Percentiles rank a stretch among this genome's conserved stretches.
Conservation (phyloP, 1,284 basidiomycete genomes). For the Moesziomyces antarcticus region DNA sequence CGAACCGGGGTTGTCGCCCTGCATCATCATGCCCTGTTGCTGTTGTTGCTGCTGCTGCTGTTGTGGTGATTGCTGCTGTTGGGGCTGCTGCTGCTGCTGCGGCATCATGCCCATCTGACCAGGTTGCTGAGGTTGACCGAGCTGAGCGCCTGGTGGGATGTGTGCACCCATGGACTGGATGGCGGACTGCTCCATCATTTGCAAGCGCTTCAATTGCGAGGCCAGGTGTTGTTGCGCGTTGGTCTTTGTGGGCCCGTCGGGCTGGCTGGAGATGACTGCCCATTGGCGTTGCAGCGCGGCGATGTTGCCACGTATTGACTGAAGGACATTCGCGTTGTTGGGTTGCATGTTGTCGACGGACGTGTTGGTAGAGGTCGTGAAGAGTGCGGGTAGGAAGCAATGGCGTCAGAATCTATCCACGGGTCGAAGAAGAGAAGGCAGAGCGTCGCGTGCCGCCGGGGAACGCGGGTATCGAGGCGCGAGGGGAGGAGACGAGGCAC, state of each 20-base stretch:
- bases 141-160: slow-evolving; percentile 37
- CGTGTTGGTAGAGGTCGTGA: background rate
- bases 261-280: slow-evolving; percentile 54
- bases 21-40: slow-evolving; percentile 24
- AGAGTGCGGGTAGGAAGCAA: background rate
- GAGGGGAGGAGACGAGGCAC: background rate
- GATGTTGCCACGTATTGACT: slow-evolving; percentile 57
- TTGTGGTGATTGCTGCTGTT: slow-evolving; percentile 10
- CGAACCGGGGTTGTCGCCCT: slow-evolving; percentile 24
- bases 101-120: slow-evolving; percentile 28
- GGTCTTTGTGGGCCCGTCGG: slow-evolving; percentile 56
- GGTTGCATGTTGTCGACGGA: background rate
- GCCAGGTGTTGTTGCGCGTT: slow-evolving; percentile 56
- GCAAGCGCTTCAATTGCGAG: slow-evolving; percentile 53
- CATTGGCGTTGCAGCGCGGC: slow-evolving; percentile 60
- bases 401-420: slow-evolving; percentile 6
- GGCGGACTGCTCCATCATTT: slow-evolving; percentile 49
- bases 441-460: slow-evolving; percentile 1
- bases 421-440: background rate
- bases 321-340: slow-evolving; percentile 15
- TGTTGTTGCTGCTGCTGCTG: slow-evolving; percentile 13
- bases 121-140: slow-evolving; percentile 30
- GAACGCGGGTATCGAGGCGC: slow-evolving; percentile 2
- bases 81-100: slow-evolving; percentile 18
- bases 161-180: slow-evolving; percentile 43